Base-by-base conservation (phyloP, 768 basidiomycete species). In the Lactarius vividus region DNA sequence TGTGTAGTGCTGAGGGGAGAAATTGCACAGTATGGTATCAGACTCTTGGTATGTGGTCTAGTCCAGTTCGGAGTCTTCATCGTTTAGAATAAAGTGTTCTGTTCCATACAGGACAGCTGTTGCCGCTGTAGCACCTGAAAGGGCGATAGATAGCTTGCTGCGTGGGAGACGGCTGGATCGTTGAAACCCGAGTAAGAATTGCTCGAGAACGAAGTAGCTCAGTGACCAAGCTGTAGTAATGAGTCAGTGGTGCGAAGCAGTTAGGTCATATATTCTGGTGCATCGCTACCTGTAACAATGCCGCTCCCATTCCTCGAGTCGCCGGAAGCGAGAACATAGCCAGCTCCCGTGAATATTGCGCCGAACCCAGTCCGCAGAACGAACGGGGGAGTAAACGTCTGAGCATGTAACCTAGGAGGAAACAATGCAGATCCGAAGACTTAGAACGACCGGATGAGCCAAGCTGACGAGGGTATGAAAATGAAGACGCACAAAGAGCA, bases 281-380 rank as follows among this genome's bases (percentile, higher is more conserved):
- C 15, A 57, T 18, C 65, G 71, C 54, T 58, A 79, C 77, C 74
- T 29, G 77, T 82, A 23, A 77, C 69, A 26, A 82, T 79, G 0
- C 82, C 82, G 59, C 78, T 76, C 1, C 82, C 82, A 61, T 83
- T 82, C 33, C 77, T 72, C 35, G 65, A 65, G 49, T 82, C 81
- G 2, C 80, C 81, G 7, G 73, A 29, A 5, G 73, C 62, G 42
- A 82, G 65, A 1, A 81, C 77, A 69, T 81, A 82, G 1, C 80
- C 80, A 1, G 81, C 77, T 1, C 82, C 81, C 0, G 76, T 77
- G 54, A 83, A 81, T 18, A 79, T 74, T 8, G 79, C 67, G 13
- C 78, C 75, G 66, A 83, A 83, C 2, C 80, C 81, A 3, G 80
- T 71, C 2, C 81, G 77, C 10, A 79, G 74, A 28, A 80, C 73